These are phyloP conservation scores for Fusarium sp. DNA, from an alignment of 2,329 filamentous ascomycete species.

Conservation along the genomic window DNA sequence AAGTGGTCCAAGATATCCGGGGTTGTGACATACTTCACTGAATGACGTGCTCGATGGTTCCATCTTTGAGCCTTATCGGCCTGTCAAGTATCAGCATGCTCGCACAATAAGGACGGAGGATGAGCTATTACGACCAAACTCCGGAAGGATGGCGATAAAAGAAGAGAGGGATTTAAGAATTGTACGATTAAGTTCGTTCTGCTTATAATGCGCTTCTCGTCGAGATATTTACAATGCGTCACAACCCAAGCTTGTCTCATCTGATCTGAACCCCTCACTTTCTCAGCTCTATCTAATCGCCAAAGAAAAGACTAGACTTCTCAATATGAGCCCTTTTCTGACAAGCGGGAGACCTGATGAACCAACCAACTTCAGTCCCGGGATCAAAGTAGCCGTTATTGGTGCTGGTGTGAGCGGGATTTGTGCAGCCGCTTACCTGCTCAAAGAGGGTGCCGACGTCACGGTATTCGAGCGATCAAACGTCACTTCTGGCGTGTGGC, in stretches of 20 bases:
- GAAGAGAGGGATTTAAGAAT: background rate
- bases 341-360: constrained; percentile 7
- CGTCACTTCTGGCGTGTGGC: constrained; percentile 56
- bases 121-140: background rate
- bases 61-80: constrained; percentile 9
- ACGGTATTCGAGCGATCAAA: constrained; percentile 56
- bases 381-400: constrained; percentile 53
- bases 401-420: constrained; percentile 59
- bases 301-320: too few relatives aligned
- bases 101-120: constrained; percentile 28
- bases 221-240: background rate
- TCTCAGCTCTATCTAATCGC: too few relatives aligned
- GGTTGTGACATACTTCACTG: constrained; percentile 40
- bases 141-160: background rate
- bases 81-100: constrained; percentile 19
- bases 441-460: constrained; percentile 53
- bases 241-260: too few relatives aligned
- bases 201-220: constrained; percentile 5
- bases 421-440: constrained; percentile 54
- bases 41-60: constrained; percentile 43
- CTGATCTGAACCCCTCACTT: too few relatives aligned
- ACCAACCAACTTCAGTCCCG: constrained; percentile 16
- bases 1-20: constrained; percentile 11
- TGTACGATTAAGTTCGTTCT: constrained; percentile 4
- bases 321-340: constrained; percentile 34